Percentiles rank a stretch among this genome's conserved stretches.
phyloP scores from a whole-genome alignment of 169 alveolate genomes.

The Blepharisma undulans region DNA sequence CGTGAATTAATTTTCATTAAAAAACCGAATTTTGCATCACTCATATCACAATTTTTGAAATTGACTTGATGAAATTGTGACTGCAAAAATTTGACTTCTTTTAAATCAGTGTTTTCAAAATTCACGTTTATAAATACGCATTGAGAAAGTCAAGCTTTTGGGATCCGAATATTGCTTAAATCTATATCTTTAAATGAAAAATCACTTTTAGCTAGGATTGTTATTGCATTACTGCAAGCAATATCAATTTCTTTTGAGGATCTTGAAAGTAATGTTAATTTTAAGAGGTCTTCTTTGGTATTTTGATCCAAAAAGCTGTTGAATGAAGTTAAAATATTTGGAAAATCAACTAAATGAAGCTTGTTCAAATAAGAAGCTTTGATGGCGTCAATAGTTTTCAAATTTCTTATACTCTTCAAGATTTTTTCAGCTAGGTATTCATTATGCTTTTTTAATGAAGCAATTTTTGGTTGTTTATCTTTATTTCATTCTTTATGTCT shows the following conservation, averaged over 20 bases:
- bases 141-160: not conserved
- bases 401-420: no score
- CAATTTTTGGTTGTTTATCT: no score
- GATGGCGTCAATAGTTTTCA: not conserved
- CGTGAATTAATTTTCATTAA: no score
- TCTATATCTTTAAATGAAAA: not conserved
- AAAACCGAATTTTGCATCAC: not conserved
- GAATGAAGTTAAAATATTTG: not conserved
- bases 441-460: no score
- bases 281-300: not conserved
- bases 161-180: not conserved
- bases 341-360: not conserved
- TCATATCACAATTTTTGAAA: not conserved
- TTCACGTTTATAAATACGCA: not conserved
- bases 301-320: not conserved
- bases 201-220: not conserved
- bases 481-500: no score
- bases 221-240: not conserved
- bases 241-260: not conserved
- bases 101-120: not conserved
- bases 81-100: not conserved
- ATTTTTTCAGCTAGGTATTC: not conserved
- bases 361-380: not conserved
- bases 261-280: not conserved
- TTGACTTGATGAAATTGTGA: not conserved